Base-by-base conservation (phyloP, 768 basidiomycete species). In the Termitomyces sp. region DNA sequence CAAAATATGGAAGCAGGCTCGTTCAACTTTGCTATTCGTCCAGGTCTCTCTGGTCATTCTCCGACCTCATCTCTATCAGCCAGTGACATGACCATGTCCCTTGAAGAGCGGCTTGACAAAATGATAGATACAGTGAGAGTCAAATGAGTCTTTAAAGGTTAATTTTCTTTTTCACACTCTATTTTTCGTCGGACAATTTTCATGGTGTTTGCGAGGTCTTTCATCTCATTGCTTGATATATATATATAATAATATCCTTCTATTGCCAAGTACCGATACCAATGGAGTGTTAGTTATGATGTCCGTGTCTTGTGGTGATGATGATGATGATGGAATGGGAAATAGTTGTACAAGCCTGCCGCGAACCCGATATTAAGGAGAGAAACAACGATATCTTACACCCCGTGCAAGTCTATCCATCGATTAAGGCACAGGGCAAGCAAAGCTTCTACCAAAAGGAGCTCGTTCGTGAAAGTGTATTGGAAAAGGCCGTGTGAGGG, bases 1-100 rank as follows among this genome's bases (percentile, higher is more conserved):
- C 87, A 87, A 70, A 88, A 86, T 37, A 85, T 86, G 78, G 92
- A 94, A 65, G 80, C 90, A 46, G 92, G 91, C 50, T 88, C 91
- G 42, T 92, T 93, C 79, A 93, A 93, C 69, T 85, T 93, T 64
- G 63, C 64, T 52, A 69, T 72, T 47, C 77, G 65, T 66, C 65
- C 59, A 60, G 64, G 60, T 3, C 34, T 46, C 25, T 65, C 59
- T 69, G 76, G 77, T 56, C 86, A 86, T 65, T 87, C 90, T 20
- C 73, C 81, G 17, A 77, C 88, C 32, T 86, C 84, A 45, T 89
- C 89, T 20, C 77, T 87, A 63, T 86, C 90, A 36, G 85, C 83
- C 47, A 74, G 81, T 63, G 86, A 88, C 57, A 74, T 79, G 59
- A 79, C 85, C 62, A 87, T 86, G 85, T 87, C 86, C 25, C 82